Evolutionary conservation across 768 basidiomycete genomes (phyloP).

Genomic region (Clitopilus passeckerianus): DNA sequence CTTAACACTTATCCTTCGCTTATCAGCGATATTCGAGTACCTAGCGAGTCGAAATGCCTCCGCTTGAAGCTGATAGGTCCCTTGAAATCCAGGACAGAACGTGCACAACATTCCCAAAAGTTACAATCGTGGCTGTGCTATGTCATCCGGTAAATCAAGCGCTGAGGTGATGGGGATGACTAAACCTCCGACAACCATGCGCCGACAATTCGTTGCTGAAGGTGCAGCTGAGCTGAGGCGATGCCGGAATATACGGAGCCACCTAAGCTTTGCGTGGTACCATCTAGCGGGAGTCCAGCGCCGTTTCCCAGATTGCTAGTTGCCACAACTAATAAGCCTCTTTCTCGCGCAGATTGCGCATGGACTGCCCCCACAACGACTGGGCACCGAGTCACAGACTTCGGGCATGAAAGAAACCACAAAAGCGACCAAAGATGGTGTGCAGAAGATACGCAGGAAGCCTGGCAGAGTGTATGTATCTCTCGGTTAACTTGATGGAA

Average conservation of each 20-base stretch:
- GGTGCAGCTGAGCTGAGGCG: background rate
- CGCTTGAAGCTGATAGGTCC: no score
- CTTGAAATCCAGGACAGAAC: no score
- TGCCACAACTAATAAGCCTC: background rate
- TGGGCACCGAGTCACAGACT: background rate
- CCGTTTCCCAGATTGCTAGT: background rate
- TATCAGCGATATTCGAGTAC: no score
- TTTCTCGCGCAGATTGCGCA: background rate
- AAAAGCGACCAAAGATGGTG: constrained; percentile 8
- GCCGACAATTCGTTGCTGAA: no score
- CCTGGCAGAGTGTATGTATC: constrained; percentile 40
- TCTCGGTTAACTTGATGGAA: background rate
- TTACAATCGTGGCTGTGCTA: no score
- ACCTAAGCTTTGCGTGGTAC: background rate
- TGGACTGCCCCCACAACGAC: constrained; percentile 1
- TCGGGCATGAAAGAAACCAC: background rate
- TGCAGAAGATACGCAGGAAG: constrained; percentile 27
- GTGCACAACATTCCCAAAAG: no score
- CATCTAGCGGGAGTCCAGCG: background rate
- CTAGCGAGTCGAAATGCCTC: no score
- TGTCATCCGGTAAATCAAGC: no score
- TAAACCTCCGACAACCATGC: background rate
- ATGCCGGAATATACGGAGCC: background rate
- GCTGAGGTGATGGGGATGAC: background rate
- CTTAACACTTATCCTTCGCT: no score